Conservation (phyloP, 352 stramenopile species). For the Pythium diclinum region DNA sequence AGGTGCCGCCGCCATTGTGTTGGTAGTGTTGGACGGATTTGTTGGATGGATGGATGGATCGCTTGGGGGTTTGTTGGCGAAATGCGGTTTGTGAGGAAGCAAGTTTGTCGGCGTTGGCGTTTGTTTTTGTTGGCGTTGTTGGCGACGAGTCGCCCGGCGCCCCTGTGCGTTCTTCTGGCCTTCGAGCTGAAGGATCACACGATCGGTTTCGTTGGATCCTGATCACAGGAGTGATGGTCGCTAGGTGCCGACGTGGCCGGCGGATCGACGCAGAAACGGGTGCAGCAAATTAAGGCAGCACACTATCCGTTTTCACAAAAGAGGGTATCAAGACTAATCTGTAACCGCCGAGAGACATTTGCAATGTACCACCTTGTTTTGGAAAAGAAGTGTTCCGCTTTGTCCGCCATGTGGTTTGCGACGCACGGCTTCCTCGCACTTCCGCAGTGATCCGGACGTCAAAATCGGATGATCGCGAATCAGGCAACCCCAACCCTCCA, state of each 20-base stretch:
- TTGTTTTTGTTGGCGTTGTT: neutral
- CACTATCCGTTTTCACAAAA: neutral
- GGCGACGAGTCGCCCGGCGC: neutral
- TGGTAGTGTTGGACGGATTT: neutral
- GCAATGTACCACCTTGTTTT: neutral
- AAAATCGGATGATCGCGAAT: neutral
- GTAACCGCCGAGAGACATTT: neutral
- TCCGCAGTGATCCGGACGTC: neutral
- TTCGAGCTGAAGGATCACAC: neutral
- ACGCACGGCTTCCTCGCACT: constrained; percentile 1
- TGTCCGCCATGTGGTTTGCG: neutral
- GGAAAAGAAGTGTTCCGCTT: constrained; percentile 1
- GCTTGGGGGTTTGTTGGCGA: constrained; percentile 3
- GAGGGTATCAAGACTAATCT: neutral
- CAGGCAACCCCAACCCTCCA: neutral
- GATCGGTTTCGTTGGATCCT: constrained; percentile 1
- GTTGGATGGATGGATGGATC: neutral
- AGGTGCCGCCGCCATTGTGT: constrained; percentile 7
- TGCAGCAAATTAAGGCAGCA: neutral
- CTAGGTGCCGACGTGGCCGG: neutral
- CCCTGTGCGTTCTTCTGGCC: neutral
- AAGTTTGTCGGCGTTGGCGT: neutral
- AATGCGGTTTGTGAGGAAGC: neutral
- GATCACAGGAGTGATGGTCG: constrained; percentile 4
- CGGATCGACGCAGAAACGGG: neutral